phyloP scores from a whole-genome alignment of 192 early-diverging fungal genomes.

The Podila epicladia region DNA sequence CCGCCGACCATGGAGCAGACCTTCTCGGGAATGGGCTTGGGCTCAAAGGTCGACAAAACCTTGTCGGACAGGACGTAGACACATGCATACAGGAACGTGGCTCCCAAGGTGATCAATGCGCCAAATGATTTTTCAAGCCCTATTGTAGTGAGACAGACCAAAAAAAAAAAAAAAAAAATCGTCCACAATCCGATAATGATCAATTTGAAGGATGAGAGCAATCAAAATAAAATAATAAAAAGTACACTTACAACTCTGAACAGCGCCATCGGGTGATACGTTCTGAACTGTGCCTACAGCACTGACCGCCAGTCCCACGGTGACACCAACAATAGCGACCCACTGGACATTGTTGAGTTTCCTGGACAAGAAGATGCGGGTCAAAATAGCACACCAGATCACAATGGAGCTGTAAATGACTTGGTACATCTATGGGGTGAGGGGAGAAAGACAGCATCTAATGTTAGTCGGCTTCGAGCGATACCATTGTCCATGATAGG shows the following conservation, averaged over 20 bases:
- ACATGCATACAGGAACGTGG: conserved; percentile 66
- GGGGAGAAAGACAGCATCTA: conserved; percentile 7
- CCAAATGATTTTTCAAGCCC: conserved; percentile 54
- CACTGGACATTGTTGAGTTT: conserved; percentile 60
- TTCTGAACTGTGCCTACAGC: conserved; percentile 54
- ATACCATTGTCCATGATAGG: neutral
- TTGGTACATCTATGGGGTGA: conserved; percentile 63
- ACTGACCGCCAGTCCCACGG: conserved; percentile 61
- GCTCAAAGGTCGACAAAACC: conserved; percentile 52
- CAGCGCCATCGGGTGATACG: conserved; percentile 32
- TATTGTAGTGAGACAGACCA: neutral
- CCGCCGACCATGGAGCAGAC: conserved; percentile 61
- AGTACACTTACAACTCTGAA: conserved; percentile 33
- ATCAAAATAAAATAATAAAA: neutral
- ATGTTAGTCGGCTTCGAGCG: neutral
- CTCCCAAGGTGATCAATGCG: conserved; percentile 59
- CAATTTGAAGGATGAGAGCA: neutral
- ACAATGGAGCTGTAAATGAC: conserved; percentile 70
- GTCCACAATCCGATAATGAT: neutral
- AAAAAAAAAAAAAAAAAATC: neutral
- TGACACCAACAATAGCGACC: conserved; percentile 63
- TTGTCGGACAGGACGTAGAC: conserved; percentile 66
- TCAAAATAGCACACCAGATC: conserved; percentile 71
- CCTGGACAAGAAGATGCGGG: conserved; percentile 61
- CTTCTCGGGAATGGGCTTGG: conserved; percentile 59